These are phyloP conservation scores for Arthrinium puccinioides DNA, from an alignment of 2,329 filamentous ascomycete species.

Conservation along the genomic window DNA sequence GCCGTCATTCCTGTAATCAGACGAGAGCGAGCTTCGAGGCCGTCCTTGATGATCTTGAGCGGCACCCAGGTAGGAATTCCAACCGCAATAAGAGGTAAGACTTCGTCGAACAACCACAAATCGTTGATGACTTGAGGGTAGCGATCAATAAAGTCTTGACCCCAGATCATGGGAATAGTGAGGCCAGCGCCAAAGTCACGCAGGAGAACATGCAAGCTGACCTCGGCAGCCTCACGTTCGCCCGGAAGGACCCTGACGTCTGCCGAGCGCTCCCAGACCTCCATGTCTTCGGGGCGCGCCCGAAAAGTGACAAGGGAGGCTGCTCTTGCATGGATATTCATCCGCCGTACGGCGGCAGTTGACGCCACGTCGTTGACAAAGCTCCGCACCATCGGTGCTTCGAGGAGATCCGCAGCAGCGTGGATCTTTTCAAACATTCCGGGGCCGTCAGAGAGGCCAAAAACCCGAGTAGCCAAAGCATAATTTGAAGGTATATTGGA, in stretches of 20 bases:
- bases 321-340: constrained; percentile 3
- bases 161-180: constrained; percentile 9
- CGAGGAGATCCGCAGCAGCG: constrained; percentile 5
- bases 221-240: constrained; percentile 5
- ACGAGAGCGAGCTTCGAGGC: constrained; percentile 6
- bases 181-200: constrained; percentile 10
- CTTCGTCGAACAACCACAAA: constrained; percentile 12
- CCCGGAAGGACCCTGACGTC: constrained; percentile 1
- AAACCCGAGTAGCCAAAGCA: constrained; percentile 9
- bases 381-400: neutral
- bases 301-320: constrained; percentile 7
- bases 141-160: constrained; percentile 8
- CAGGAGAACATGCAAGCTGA: constrained; percentile 6
- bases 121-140: constrained; percentile 7
- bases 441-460: neutral
- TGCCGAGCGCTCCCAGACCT: constrained; percentile 9
- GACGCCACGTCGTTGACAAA: constrained; percentile 6
- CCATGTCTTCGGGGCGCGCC: neutral
- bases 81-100: constrained; percentile 8
- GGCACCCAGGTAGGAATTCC: constrained; percentile 10
- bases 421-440: neutral
- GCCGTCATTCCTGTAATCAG: constrained; percentile 3
- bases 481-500: constrained; percentile 3
- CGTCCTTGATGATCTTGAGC: constrained; percentile 7
- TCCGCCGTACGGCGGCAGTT: constrained; percentile 5